A percentile compares a stretch with the other conserved stretches of the same genome.
Evolutionary conservation across 352 stramenopile species (phyloP).

Genomic region (Phytophthora ohioensis): DNA sequence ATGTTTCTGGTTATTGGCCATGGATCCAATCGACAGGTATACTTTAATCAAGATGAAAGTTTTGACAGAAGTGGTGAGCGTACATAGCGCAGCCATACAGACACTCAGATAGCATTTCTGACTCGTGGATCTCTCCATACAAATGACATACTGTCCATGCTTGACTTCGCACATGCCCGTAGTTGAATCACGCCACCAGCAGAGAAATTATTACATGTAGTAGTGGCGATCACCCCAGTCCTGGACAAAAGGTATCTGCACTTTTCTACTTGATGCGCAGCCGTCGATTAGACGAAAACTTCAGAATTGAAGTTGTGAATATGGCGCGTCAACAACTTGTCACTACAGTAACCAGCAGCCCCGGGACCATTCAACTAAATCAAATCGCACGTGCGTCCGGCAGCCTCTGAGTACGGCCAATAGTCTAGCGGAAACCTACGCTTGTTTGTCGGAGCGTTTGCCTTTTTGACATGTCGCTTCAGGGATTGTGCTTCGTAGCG

Average conservation of each 20-base stretch:
- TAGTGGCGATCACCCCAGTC: not conserved
- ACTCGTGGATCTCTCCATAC: not conserved
- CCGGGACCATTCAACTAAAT: conserved; percentile 5
- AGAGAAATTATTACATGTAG: not conserved
- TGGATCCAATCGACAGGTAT: not conserved
- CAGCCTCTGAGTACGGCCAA: not conserved
- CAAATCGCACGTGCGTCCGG: conserved; percentile 1
- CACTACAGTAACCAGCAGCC: not conserved
- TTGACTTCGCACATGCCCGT: not conserved
- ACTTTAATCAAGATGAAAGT: not conserved
- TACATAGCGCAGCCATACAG: conserved; percentile 5
- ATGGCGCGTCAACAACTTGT: conserved; percentile 3
- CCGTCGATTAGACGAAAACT: conserved; percentile 36
- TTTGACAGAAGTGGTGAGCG: not conserved
- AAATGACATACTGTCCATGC: not conserved
- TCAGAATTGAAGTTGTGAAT: conserved; percentile 37
- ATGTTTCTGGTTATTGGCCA: conserved; percentile 1
- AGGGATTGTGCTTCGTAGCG: conserved; percentile 14
- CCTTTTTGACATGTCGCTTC: conserved; percentile 33
- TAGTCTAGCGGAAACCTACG: not conserved
- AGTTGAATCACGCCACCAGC: not conserved
- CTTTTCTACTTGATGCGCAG: conserved; percentile 25
- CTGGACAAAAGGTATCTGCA: not conserved
- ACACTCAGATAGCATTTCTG: not conserved
- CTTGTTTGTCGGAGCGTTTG: not conserved